phyloP scores from a whole-genome alignment of 148 eudicot genomes.

The Gaultheria prostrata region DNA sequence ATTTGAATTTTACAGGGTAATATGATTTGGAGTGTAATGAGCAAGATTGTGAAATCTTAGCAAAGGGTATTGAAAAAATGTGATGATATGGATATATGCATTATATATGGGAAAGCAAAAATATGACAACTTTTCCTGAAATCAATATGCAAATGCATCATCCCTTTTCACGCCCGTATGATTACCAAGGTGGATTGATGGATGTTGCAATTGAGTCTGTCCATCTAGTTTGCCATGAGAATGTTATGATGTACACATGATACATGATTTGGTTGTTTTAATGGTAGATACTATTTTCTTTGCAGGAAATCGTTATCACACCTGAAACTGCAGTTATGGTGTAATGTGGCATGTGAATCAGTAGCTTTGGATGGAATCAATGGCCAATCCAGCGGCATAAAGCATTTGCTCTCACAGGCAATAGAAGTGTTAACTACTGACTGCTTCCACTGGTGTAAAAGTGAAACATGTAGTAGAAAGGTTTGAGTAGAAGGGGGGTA shows the following conservation, averaged over 20 bases:
- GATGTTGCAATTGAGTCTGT: neutral
- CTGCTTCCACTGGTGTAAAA: neutral
- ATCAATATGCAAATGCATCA: neutral
- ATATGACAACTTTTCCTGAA: neutral
- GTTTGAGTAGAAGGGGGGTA: no score
- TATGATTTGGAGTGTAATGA: neutral
- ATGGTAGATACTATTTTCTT: constrained; percentile 12
- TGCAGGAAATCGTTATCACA: constrained; percentile 65
- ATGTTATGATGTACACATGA: neutral
- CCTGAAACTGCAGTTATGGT: constrained; percentile 37
- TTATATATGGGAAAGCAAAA: neutral
- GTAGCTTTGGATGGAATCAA: neutral
- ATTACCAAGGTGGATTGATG: neutral
- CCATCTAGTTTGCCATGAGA: neutral
- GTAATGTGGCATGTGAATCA: neutral
- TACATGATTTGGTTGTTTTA: neutral
- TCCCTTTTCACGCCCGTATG: neutral
- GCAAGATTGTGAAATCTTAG: neutral
- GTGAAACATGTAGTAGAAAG: neutral
- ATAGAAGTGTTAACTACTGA: no score
- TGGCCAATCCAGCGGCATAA: neutral
- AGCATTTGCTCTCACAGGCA: neutral
- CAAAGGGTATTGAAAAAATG: neutral
- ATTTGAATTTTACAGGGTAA: neutral
- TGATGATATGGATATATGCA: neutral